A percentile compares a stretch with the other conserved stretches of the same genome.
Conservation (phyloP, 768 basidiomycete species). For the Lactarius sanguifluus region DNA sequence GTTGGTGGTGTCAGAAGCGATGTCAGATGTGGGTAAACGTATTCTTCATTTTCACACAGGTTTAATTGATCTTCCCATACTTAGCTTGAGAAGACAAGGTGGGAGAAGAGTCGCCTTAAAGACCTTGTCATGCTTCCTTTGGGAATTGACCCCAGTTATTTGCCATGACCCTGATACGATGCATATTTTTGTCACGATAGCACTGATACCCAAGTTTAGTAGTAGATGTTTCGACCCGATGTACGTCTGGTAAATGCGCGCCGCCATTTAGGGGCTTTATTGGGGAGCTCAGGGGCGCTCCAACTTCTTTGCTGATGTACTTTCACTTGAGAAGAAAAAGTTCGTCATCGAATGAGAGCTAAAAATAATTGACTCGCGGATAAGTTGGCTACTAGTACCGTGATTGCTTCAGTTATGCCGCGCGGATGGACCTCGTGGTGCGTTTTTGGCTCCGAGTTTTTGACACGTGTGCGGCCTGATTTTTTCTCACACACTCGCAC, state of each 20-base stretch:
- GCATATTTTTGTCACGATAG: background rate
- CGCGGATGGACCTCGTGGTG: too few species aligned
- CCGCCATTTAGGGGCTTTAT: background rate
- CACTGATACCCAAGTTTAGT: background rate
- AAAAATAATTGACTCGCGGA: too few species aligned
- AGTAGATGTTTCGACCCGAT: background rate
- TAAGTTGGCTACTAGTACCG: too few species aligned
- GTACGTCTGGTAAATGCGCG: background rate
- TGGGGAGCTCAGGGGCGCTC: too few species aligned
- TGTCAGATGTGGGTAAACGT: slow-evolving; percentile 52
- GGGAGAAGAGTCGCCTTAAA: slow-evolving; percentile 48
- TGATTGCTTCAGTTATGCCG: too few species aligned
- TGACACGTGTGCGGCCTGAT: background rate
- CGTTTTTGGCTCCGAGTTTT: background rate
- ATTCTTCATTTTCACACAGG: slow-evolving; percentile 6
- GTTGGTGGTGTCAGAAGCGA: slow-evolving; percentile 54
- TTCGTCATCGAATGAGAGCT: too few species aligned
- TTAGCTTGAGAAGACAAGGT: slow-evolving; percentile 54
- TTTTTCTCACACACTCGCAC: background rate
- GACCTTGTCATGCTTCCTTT: slow-evolving; percentile 44
- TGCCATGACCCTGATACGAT: slow-evolving; percentile 6
- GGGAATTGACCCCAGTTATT: slow-evolving; percentile 25
- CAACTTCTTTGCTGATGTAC: too few species aligned
- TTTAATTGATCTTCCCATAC: slow-evolving; percentile 22
- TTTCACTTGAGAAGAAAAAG: too few species aligned